Percentiles rank a stretch among this genome's conserved stretches.
Conservation (phyloP, 169 alveolate genomes). For the Eimeria tenella region DNA sequence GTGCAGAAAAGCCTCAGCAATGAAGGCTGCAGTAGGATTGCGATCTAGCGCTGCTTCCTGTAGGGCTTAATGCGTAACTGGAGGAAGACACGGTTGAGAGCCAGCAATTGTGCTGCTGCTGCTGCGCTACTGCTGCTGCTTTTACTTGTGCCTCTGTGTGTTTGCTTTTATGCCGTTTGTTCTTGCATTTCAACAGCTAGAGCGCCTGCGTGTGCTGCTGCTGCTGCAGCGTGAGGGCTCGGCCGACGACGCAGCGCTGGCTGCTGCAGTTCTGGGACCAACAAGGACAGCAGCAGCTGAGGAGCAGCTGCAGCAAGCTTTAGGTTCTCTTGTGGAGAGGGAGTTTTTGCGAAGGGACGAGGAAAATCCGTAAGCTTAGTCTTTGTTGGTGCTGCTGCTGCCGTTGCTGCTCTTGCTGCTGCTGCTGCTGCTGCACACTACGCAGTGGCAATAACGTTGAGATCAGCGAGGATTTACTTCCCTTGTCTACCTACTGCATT, state of each 20-base stretch:
- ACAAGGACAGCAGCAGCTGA: neutral
- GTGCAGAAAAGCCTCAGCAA: no score
- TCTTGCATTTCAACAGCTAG: no score
- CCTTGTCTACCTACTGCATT: neutral
- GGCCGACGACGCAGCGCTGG: neutral
- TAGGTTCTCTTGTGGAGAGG: neutral
- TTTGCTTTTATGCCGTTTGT: no score
- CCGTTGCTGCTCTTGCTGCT: no score
- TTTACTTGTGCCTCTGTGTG: neutral
- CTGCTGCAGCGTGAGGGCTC: neutral
- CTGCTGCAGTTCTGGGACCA: neutral
- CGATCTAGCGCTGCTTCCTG: neutral
- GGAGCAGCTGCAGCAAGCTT: constrained; percentile 18
- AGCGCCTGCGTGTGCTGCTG: neutral
- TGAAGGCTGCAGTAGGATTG: neutral
- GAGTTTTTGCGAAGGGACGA: constrained; percentile 15
- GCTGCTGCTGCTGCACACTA: no score
- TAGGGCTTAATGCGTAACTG: neutral
- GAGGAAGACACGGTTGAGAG: no score
- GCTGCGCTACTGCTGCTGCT: neutral
- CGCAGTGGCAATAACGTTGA: no score
- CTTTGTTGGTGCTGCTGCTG: no score
- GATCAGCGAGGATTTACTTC: neutral
- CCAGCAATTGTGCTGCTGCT: no score
- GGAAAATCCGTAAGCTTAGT: neutral